A percentile compares a stretch with the other conserved stretches of the same genome.
These are phyloP conservation scores for Aureobasidium sp. DNA, from an alignment of 2,329 filamentous ascomycete genomes.

Conservation along the genomic window DNA sequence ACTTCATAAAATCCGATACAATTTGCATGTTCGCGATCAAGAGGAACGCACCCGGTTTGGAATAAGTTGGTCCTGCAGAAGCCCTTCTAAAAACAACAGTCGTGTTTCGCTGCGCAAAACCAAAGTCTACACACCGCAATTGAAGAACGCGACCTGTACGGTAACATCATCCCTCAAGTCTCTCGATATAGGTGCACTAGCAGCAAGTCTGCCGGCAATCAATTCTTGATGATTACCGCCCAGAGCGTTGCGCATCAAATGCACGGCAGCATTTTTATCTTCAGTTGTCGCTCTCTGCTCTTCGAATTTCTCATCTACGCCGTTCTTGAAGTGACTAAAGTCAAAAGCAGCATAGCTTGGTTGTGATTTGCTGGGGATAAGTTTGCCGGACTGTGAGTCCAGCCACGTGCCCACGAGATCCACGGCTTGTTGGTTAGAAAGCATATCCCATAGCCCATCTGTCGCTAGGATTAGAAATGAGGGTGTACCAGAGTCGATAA, in stretches of 20 bases:
- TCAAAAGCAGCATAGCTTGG: constrained; percentile 21
- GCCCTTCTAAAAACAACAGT: too few relatives aligned
- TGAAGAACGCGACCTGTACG: constrained; percentile 49
- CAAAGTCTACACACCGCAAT: not conserved
- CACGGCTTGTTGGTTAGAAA: constrained; percentile 24
- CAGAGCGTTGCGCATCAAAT: constrained; percentile 47
- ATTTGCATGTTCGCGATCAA: too few relatives aligned
- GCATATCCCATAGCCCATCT: constrained; percentile 54
- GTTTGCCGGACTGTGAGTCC: constrained; percentile 26
- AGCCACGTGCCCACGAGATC: constrained; percentile 50
- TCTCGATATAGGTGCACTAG: constrained; percentile 30
- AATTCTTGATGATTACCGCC: constrained; percentile 41
- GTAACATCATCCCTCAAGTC: constrained; percentile 46
- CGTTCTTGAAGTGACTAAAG: constrained; percentile 35
- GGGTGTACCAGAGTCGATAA: constrained; percentile 33
- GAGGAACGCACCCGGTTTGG: too few relatives aligned
- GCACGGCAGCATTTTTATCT: constrained; percentile 47
- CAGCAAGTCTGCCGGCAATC: constrained; percentile 33
- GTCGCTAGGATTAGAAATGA: constrained; percentile 61
- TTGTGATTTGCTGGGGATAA: constrained; percentile 19
- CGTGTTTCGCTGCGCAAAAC: too few relatives aligned
- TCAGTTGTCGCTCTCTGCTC: constrained; percentile 29
- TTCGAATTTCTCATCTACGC: constrained; percentile 38
- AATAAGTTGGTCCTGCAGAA: too few relatives aligned
- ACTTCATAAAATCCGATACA: too few relatives aligned